These are phyloP conservation scores for Neoboletus subvelutipes DNA, from an alignment of 768 basidiomycete species.

Conservation along the genomic window DNA sequence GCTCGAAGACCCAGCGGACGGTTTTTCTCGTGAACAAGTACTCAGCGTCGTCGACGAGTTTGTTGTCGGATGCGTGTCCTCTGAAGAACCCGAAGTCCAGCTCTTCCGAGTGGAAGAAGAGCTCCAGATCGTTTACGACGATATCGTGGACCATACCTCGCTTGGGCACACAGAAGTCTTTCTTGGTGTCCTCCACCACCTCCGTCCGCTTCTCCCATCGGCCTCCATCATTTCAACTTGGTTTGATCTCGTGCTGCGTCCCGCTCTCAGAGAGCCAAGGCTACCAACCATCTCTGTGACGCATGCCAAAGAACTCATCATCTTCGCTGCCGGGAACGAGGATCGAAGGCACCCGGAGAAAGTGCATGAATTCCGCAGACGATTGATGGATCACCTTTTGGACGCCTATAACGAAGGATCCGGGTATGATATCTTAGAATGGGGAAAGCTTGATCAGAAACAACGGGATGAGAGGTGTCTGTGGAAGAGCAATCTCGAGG, in stretches of 20 bases:
- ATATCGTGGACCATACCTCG: conserved; percentile 62
- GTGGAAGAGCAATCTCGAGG: conserved; percentile 82
- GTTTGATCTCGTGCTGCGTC: conserved; percentile 80
- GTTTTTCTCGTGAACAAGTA: conserved; percentile 48
- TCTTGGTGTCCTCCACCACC: conserved; percentile 61
- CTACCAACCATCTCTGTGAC: conserved; percentile 56
- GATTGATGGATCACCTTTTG: conserved; percentile 69
- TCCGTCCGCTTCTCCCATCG: conserved; percentile 59
- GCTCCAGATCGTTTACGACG: conserved; percentile 60
- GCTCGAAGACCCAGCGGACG: conserved; percentile 54
- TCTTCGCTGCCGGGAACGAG: conserved; percentile 54
- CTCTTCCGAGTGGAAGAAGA: conserved; percentile 62
- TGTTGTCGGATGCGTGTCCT: conserved; percentile 48
- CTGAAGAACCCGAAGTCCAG: conserved; percentile 44
- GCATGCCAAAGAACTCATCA: conserved; percentile 71
- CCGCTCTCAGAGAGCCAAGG: conserved; percentile 73
- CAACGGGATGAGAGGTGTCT: conserved; percentile 57
- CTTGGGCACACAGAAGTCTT: conserved; percentile 64
- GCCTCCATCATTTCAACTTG: conserved; percentile 71
- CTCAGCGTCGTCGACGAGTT: conserved; percentile 55
- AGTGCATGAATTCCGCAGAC: conserved; percentile 63
- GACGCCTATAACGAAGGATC: conserved; percentile 78
- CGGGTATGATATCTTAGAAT: conserved; percentile 70
- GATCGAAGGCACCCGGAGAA: conserved; percentile 47
- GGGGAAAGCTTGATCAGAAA: conserved; percentile 62